Evolutionary conservation across 371 early-diverging fungal genomes (phyloP).

Genomic region (Entomophthora muscae): DNA sequence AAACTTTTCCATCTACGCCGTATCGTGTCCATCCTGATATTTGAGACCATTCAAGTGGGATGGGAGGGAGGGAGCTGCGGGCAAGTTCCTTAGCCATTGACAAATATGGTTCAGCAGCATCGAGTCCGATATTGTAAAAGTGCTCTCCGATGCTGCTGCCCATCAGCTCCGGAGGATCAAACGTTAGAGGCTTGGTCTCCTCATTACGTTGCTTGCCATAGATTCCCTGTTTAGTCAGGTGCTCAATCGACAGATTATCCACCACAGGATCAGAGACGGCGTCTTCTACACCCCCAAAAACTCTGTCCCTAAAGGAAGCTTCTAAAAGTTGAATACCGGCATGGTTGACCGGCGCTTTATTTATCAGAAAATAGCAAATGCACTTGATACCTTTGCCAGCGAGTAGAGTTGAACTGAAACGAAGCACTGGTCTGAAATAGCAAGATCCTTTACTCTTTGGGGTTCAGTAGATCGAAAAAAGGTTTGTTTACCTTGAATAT

Average conservation of each 20-base stretch:
- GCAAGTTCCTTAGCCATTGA: constrained; percentile 30
- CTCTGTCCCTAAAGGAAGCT: background rate
- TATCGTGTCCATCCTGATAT: constrained; percentile 78
- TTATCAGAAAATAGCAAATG: too few species aligned
- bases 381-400: too few species aligned
- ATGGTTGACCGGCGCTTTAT: background rate
- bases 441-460: too few species aligned
- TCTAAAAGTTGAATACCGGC: constrained; percentile 2
- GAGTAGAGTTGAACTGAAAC: too few species aligned
- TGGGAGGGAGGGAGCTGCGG: constrained; percentile 13
- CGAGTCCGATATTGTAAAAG: constrained; percentile 52
- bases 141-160: constrained; percentile 61
- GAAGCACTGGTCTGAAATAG: too few species aligned
- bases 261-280: constrained; percentile 13
- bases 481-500: too few species aligned
- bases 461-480: too few species aligned
- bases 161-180: constrained; percentile 27
- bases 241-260: constrained; percentile 24
- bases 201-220: constrained; percentile 38
- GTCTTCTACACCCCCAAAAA: background rate
- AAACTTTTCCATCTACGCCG: constrained; percentile 17
- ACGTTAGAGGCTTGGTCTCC: constrained; percentile 20
- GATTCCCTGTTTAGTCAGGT: constrained; percentile 40
- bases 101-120: constrained; percentile 33
- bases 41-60: constrained; percentile 33